Evolutionary conservation across 768 basidiomycete species (phyloP).

Genomic region (Boletus reticulatus): DNA sequence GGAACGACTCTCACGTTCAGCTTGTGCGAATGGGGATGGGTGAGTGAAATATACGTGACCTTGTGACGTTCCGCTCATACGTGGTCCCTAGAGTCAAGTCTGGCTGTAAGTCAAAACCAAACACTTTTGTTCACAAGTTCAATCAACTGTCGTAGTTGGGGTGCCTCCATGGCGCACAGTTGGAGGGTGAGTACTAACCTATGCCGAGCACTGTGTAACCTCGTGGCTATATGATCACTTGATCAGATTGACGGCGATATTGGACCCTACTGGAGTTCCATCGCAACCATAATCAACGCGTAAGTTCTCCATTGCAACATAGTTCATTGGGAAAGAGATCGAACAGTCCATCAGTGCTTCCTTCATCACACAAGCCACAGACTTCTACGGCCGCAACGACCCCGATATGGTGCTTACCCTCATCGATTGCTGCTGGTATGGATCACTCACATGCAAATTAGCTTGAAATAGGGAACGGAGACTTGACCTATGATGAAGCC

Average conservation of each 20-base stretch:
- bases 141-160: slow-evolving; percentile 30
- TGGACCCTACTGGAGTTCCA: slow-evolving; percentile 47
- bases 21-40: slow-evolving; percentile 67
- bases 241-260: slow-evolving; percentile 18
- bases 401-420: slow-evolving; percentile 51
- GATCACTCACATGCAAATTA: slow-evolving; percentile 19
- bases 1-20: slow-evolving; percentile 58
- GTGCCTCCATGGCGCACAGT: slow-evolving; percentile 36
- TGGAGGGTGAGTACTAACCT: slow-evolving; percentile 37
- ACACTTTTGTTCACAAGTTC: slow-evolving; percentile 2
- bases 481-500: slow-evolving; percentile 58
- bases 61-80: background rate
- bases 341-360: slow-evolving; percentile 46
- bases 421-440: background rate
- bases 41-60: slow-evolving; percentile 28
- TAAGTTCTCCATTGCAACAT: slow-evolving; percentile 23
- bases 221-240: background rate
- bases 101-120: slow-evolving; percentile 53
- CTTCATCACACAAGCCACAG: slow-evolving; percentile 57
- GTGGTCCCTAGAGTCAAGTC: slow-evolving; percentile 46
- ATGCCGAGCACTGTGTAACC: background rate
- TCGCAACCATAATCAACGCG: slow-evolving; percentile 55
- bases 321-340: background rate
- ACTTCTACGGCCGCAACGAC: slow-evolving; percentile 66
- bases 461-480: slow-evolving; percentile 65